Percentiles rank a stretch among this genome's conserved stretches.
Conservation (phyloP, 345 rosid species). For the Euclidium syriacum region DNA sequence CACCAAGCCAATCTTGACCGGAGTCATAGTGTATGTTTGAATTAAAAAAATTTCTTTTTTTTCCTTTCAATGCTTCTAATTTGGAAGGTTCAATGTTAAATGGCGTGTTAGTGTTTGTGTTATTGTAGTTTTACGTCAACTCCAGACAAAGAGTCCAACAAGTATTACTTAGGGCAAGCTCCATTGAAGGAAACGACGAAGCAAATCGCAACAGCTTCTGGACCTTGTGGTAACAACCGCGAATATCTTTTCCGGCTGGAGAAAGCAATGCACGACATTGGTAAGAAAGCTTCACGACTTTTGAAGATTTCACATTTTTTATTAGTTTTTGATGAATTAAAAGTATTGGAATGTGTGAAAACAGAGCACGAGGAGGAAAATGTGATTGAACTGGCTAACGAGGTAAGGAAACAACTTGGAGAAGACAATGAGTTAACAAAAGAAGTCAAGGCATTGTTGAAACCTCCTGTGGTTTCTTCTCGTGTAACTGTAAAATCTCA, state of each 20-base stretch:
- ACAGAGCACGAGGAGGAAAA: slow-evolving; percentile 77
- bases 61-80: neutral
- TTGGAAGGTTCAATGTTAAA: neutral
- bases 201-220: slow-evolving; percentile 90
- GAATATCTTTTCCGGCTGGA: slow-evolving; percentile 82
- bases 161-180: slow-evolving; percentile 87
- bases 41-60: no score
- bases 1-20: slow-evolving; percentile 43
- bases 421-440: slow-evolving; percentile 28
- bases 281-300: slow-evolving; percentile 20
- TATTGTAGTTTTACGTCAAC: slow-evolving; percentile 80
- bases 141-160: slow-evolving; percentile 68
- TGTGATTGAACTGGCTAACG: slow-evolving; percentile 78
- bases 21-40: slow-evolving; percentile 74
- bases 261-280: slow-evolving; percentile 84
- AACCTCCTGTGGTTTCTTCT: slow-evolving; percentile 28
- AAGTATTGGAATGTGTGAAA: neutral
- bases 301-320: neutral
- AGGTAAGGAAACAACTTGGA: slow-evolving; percentile 73
- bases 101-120: no score
- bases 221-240: slow-evolving; percentile 92
- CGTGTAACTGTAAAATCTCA: slow-evolving; percentile 37
- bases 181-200: slow-evolving; percentile 82
- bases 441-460: slow-evolving; percentile 33
- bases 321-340: neutral